These are phyloP conservation scores for Porphyridium purpureum DNA, from an alignment of 23 red algal genomes.

Conservation along the genomic window DNA sequence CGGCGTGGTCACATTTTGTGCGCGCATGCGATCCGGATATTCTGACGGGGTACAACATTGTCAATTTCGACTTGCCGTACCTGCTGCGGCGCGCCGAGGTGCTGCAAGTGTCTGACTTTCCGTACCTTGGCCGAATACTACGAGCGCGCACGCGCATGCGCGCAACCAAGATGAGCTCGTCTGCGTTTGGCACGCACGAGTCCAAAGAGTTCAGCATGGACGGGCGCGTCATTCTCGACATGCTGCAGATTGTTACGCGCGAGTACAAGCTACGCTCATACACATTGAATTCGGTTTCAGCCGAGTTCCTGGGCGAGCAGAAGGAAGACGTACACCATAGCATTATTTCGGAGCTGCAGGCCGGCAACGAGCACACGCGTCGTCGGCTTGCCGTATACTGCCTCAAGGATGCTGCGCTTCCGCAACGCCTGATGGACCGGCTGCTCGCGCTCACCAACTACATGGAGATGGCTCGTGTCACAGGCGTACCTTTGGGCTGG, in stretches of 20 bases:
- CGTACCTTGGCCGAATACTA: slow-evolving; percentile 59
- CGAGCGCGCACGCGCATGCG: slow-evolving; percentile 50
- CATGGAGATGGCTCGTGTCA: slow-evolving; percentile 95
- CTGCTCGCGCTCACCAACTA: slow-evolving; percentile 95
- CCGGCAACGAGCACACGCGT: slow-evolving; percentile 80
- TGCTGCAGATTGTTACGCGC: slow-evolving; percentile 89
- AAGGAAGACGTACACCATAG: slow-evolving; percentile 99
- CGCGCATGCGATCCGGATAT: slow-evolving; percentile 67
- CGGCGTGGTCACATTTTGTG: slow-evolving; percentile 60
- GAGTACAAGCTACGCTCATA: slow-evolving; percentile 98
- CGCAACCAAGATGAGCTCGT: slow-evolving; percentile 61
- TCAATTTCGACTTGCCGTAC: slow-evolving; percentile 99
- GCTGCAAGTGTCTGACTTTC: slow-evolving; percentile 48
- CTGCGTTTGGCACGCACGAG: slow-evolving; percentile 91
- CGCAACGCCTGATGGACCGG: slow-evolving; percentile 87
- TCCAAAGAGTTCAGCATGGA: slow-evolving; percentile 72
- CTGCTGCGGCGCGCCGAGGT: slow-evolving; percentile 65
- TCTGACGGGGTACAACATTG: slow-evolving; percentile 97
- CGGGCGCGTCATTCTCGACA: slow-evolving; percentile 88
- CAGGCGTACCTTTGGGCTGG: slow-evolving; percentile 90
- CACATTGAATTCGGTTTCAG: slow-evolving; percentile 93
- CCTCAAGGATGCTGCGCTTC: slow-evolving; percentile 88
- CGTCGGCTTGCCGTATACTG: slow-evolving; percentile 89
- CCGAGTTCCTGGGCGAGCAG: slow-evolving; percentile 89
- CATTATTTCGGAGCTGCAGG: slow-evolving; percentile 87